A percentile compares a stretch with the other conserved stretches of the same genome.
These are phyloP conservation scores for Dendrocalamus latiflorus DNA, from an alignment of 202 grass and related monocot species.

Conservation along the genomic window DNA sequence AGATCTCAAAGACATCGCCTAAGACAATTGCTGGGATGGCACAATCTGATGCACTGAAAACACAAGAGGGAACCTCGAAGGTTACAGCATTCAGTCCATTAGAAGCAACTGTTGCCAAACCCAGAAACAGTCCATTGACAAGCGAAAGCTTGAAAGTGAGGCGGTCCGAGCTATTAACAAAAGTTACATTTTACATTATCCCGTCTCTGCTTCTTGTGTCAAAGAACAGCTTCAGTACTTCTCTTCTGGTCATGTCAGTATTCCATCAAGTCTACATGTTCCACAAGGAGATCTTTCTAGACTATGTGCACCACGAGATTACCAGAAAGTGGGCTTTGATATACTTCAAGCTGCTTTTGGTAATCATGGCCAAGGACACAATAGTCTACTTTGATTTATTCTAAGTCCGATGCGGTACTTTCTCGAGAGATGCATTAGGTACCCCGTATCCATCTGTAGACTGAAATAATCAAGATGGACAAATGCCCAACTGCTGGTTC, in stretches of 20 bases:
- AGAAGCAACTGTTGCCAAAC: constrained; percentile 45
- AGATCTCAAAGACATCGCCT: neutral
- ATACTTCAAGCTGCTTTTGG: constrained; percentile 68
- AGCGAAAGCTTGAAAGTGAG: constrained; percentile 65
- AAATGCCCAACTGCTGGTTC: neutral
- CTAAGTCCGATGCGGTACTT: constrained; percentile 14
- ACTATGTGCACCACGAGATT: constrained; percentile 84
- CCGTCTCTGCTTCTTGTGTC: constrained; percentile 53
- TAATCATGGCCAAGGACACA: constrained; percentile 84
- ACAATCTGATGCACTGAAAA: constrained; percentile 3
- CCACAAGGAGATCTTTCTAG: constrained; percentile 92
- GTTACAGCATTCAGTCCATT: constrained; percentile 66
- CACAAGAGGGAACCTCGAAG: constrained; percentile 36
- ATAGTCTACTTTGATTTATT: constrained; percentile 54
- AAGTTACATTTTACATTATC: constrained; percentile 55
- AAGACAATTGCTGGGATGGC: constrained; percentile 16
- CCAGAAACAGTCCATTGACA: constrained; percentile 45
- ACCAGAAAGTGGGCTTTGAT: constrained; percentile 79
- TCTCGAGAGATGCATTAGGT: neutral
- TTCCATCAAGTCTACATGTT: constrained; percentile 92
- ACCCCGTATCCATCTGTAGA: neutral
- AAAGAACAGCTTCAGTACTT: constrained; percentile 52
- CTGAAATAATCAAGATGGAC: constrained; percentile 22
- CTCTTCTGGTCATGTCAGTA: constrained; percentile 49
- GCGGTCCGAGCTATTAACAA: constrained; percentile 39